phyloP scores from a whole-genome alignment of 768 basidiomycete species.

The Collybiopsis luxurians region DNA sequence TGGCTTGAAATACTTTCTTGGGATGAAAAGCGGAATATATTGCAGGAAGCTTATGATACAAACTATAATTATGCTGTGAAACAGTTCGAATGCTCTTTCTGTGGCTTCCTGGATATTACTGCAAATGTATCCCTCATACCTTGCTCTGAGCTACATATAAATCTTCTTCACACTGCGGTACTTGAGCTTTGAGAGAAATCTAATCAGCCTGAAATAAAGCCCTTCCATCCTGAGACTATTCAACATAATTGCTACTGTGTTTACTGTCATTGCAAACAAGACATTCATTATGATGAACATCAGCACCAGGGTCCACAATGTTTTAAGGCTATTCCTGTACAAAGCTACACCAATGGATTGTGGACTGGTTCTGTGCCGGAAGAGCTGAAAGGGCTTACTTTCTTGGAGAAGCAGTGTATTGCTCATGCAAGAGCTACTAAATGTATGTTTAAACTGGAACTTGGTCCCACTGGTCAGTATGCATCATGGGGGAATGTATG shows the following conservation, averaged over 20 bases:
- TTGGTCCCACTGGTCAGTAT: slow-evolving; percentile 16
- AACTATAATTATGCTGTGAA: neutral
- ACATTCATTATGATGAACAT: neutral
- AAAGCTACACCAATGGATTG: slow-evolving; percentile 19
- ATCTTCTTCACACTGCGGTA: slow-evolving; percentile 4
- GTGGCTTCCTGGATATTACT: no score
- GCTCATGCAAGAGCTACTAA: slow-evolving; percentile 12
- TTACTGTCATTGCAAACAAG: neutral
- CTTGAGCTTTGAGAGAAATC: neutral
- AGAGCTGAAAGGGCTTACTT: slow-evolving; percentile 12
- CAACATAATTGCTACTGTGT: slow-evolving; percentile 3
- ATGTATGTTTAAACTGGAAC: slow-evolving; percentile 16
- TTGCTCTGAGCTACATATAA: slow-evolving; percentile 3
- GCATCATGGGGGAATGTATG: slow-evolving; percentile 19
- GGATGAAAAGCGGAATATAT: neutral
- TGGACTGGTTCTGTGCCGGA: slow-evolving; percentile 16
- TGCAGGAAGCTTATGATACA: neutral
- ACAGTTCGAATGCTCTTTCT: neutral
- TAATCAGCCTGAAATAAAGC: slow-evolving; percentile 5
- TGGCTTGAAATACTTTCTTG: neutral
- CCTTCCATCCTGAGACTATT: neutral
- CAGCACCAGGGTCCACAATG: neutral
- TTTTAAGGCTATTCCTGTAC: slow-evolving; percentile 13
- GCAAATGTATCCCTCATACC: no score
- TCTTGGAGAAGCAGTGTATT: slow-evolving; percentile 20